Evolutionary conservation across 805 yeast species (phyloP).

Genomic region (Ogataea philodendri): DNA sequence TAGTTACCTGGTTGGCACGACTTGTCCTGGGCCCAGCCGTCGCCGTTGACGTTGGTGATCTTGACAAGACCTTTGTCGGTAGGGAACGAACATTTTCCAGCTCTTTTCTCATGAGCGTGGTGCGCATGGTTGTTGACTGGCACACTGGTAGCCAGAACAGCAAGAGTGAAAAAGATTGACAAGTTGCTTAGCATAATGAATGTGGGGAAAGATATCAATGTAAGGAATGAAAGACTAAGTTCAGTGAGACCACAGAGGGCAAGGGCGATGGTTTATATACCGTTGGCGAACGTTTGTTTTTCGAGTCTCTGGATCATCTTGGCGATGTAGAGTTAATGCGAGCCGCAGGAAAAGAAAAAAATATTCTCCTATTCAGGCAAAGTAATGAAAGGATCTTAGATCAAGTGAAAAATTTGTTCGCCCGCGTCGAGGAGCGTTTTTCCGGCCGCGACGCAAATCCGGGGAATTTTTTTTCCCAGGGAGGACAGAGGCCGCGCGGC

Average conservation of each 20-base stretch:
- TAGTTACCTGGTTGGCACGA: conserved; percentile 70
- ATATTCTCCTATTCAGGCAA: neutral
- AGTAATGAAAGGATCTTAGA: neutral
- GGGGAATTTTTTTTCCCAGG: no score
- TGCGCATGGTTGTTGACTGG: conserved; percentile 23
- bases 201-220: conserved; percentile 1
- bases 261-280: conserved; percentile 2
- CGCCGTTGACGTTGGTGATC: conserved; percentile 59
- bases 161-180: conserved; percentile 12
- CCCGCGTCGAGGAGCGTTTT: neutral
- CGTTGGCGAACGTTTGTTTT: conserved; percentile 1
- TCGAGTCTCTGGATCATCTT: conserved; percentile 1
- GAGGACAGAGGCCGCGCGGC: no score
- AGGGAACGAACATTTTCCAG: conserved; percentile 66
- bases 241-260: neutral
- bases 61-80: conserved; percentile 63
- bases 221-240: conserved; percentile 10
- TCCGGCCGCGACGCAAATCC: no score
- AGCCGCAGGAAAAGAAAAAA: conserved; percentile 2
- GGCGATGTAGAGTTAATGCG: no score
- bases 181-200: conserved; percentile 9
- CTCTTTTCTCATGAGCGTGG: conserved; percentile 28
- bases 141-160: conserved; percentile 11
- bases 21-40: conserved; percentile 88
- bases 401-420: neutral